Evolutionary conservation across 2,329 filamentous ascomycete genomes (phyloP), one percentile per base, ranked within the genome.

Genomic region (Pseudogymnoascus sp.): DNA sequence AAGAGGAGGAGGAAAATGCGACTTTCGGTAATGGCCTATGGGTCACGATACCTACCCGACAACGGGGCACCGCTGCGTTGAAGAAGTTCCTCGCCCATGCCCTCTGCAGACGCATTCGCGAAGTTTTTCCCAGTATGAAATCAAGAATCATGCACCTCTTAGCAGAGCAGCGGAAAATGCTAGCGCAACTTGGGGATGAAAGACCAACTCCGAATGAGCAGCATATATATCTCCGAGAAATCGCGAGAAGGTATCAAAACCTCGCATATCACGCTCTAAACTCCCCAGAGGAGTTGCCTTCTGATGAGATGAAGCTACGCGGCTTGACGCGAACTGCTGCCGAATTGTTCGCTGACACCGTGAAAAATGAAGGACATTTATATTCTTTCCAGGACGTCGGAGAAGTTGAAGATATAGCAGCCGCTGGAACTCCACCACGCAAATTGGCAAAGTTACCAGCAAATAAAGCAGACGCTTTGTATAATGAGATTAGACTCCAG

Each of bases 11-110:
- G 1, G 75, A 77, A 60, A 63, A 60, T 14, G 63, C 65, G 0
- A 68, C 75, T 0, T 75, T 77, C n/a, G 53, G 61, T 11, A 65
- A 60, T 5, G 11, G 60, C 0, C 72, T 71, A 0, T 77, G 75
- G 75, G 65, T 63, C 22, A 59, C 64, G 0, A 70, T 75, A 1
- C 66, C 64, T 0, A 26, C 63, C 0, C 28, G 65, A 0, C 70
- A 72, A 11, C 68, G 72, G 5, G 74, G 75, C 0, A 73, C 73
- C 4, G 19, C 59, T 0, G 71, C 70, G 26, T 66, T 76, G 6
- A 73, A 73, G 31, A 65, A 63, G 2, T 69, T 73, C 24, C 69
- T 77, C 0, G 71, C 70, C 1, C 66, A 53, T 1, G 63, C 76
- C 7, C 66, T 77, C 7, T 73, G 66, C 59, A 46, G 28, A 6